Evolutionary conservation across 352 stramenopile species (phyloP).

Genomic region (Globisporangium paddicum): DNA sequence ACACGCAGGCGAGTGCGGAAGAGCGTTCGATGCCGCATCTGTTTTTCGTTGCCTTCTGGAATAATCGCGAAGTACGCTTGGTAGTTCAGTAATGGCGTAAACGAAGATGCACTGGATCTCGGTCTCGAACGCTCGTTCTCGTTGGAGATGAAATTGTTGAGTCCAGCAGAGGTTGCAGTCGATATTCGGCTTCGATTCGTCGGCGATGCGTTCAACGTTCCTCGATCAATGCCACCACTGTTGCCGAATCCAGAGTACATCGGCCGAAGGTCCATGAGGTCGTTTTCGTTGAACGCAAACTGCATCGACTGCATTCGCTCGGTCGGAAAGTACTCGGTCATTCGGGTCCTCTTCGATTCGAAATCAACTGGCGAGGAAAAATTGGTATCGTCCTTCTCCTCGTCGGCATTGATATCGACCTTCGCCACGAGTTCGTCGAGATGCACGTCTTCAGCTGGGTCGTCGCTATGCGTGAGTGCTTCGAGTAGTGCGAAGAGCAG

Average conservation of each 20-base stretch:
- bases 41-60: constrained; percentile 32
- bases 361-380: constrained; percentile 14
- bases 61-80: constrained; percentile 64
- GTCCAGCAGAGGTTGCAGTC: constrained; percentile 53
- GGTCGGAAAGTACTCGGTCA: constrained; percentile 32
- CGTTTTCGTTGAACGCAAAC: constrained; percentile 50
- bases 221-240: constrained; percentile 10
- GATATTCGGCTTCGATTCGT: constrained; percentile 64
- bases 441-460: constrained; percentile 15
- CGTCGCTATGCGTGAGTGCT: constrained; percentile 49
- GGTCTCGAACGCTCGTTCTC: constrained; percentile 23
- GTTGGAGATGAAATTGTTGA: constrained; percentile 25
- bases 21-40: constrained; percentile 37
- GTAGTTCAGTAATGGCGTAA: constrained; percentile 68
- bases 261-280: constrained; percentile 43
- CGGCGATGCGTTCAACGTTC: constrained; percentile 29
- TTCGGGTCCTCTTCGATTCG: constrained; percentile 15
- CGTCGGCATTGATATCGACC: constrained; percentile 22
- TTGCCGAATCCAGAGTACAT: constrained; percentile 67
- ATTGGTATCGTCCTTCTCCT: constrained; percentile 15
- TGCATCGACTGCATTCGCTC: constrained; percentile 66
- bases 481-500: constrained; percentile 80
- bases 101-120: constrained; percentile 38
- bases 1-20: constrained; percentile 65
- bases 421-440: constrained; percentile 25